Conservation (phyloP, 1,284 basidiomycete genomes). For the Marasmius fiardii region DNA sequence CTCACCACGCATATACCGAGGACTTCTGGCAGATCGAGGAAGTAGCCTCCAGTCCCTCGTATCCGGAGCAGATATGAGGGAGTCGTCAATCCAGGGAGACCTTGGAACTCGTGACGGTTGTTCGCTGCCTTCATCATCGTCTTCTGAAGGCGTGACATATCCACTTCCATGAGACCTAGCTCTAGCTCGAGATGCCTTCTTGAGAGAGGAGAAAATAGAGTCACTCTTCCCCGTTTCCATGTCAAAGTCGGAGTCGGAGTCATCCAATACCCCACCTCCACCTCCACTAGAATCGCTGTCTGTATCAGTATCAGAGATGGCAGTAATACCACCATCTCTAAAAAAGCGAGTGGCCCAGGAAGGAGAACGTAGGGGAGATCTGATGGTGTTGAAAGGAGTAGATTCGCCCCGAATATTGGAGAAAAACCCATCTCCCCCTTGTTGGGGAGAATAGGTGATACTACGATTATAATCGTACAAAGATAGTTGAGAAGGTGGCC, state of each 20-base stretch:
- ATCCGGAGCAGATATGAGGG: conserved; percentile 40
- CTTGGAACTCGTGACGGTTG: conserved; percentile 1
- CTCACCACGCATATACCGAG: conserved; percentile 14
- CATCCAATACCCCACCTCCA: neutral
- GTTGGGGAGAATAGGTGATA: conserved; percentile 18
- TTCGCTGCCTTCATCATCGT: conserved; percentile 3
- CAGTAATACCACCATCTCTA: neutral
- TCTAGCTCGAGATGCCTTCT: conserved; percentile 2
- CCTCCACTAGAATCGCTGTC: conserved; percentile 8
- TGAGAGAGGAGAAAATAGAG: conserved; percentile 2
- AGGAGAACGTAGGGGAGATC: neutral
- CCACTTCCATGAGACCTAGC: conserved; percentile 6
- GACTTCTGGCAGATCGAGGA: conserved; percentile 2
- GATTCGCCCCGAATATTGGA: conserved; percentile 25
- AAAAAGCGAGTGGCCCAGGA: neutral
- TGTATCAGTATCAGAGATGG: conserved; percentile 8
- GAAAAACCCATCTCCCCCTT: conserved; percentile 20
- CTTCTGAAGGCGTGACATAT: conserved; percentile 10
- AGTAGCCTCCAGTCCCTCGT: conserved; percentile 12
- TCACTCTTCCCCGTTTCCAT: neutral
- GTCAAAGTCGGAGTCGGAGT: conserved; percentile 3
- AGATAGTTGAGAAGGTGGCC: conserved; percentile 40
- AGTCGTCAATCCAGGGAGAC: conserved; percentile 40
- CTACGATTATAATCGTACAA: conserved; percentile 24
- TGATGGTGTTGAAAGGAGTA: conserved; percentile 21